phyloP scores from a whole-genome alignment of 495 filamentous ascomycete genomes.

The Xylaria nigripes region DNA sequence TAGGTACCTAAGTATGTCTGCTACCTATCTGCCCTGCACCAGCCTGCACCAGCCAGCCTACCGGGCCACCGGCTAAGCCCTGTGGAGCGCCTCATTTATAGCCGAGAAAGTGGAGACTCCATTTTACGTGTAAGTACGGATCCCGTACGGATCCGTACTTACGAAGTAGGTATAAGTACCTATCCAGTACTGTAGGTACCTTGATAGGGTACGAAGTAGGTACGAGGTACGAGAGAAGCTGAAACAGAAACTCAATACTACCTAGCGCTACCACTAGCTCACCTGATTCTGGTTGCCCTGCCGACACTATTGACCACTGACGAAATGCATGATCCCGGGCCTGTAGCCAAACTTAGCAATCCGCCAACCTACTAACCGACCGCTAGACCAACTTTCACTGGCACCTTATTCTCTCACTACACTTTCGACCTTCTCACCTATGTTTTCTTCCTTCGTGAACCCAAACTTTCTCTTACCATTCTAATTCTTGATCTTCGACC shows the following conservation, averaged over 20 bases:
- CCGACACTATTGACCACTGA: constrained; percentile 28
- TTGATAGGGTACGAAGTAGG: too few relatives aligned
- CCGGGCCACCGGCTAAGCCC: background rate
- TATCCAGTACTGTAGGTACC: too few relatives aligned
- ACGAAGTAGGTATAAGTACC: too few relatives aligned
- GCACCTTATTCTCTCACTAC: background rate
- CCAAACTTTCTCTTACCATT: constrained; percentile 2
- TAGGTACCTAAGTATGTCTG: too few relatives aligned
- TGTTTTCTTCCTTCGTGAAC: constrained; percentile 3
- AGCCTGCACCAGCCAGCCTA: background rate
- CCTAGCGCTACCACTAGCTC: background rate
- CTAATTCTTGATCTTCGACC: constrained; percentile 14
- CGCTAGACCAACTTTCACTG: constrained; percentile 5
- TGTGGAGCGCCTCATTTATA: background rate
- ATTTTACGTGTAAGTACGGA: too few relatives aligned
- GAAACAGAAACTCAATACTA: background rate
- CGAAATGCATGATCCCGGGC: constrained; percentile 22
- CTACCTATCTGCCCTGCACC: background rate
- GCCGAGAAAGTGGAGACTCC: background rate
- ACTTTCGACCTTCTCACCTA: constrained; percentile 9
- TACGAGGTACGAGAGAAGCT: background rate
- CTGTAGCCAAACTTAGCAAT: background rate
- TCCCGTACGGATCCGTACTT: too few relatives aligned
- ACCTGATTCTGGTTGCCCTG: constrained; percentile 18
- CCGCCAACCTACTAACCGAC: constrained; percentile 21